phyloP scores from a whole-genome alignment of 192 early-diverging fungal genomes.

The Haplosporangium gracile region DNA sequence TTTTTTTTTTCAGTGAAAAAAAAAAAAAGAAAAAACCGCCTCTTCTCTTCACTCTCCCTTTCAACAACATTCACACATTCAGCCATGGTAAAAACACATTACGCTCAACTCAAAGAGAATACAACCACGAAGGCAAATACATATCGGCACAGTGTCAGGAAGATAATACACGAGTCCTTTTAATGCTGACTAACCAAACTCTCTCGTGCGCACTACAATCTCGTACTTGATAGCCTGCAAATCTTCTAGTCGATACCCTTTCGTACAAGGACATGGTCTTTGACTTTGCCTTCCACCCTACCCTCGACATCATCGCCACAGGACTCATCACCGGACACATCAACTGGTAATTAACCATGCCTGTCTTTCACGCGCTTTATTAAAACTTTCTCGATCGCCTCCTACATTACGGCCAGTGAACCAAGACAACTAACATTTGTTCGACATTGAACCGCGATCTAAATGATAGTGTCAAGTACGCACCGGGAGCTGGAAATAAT shows the following conservation, averaged over 20 bases:
- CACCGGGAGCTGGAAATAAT: slow-evolving; percentile 43
- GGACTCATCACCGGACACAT: slow-evolving; percentile 83
- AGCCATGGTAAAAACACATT: slow-evolving; percentile 3
- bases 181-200: neutral
- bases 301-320: slow-evolving; percentile 72
- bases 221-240: slow-evolving; percentile 21
- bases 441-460: neutral
- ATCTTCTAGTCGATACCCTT: slow-evolving; percentile 55
- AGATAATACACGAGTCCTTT: neutral
- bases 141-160: neutral
- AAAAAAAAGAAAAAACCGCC: too few species aligned
- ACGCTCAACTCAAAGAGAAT: neutral
- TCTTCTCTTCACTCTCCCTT: neutral
- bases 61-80: neutral
- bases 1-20: neutral
- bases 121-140: neutral
- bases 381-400: neutral
- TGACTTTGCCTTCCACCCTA: slow-evolving; percentile 81
- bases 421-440: slow-evolving; percentile 1
- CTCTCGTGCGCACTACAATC: neutral
- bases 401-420: too few species aligned
- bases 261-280: slow-evolving; percentile 66
- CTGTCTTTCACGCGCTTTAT: neutral
- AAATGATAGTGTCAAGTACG: slow-evolving; percentile 45
- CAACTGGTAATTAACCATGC: slow-evolving; percentile 64